Conservation (phyloP, 345 rosid species). For the Eucalyptus polybractea region DNA sequence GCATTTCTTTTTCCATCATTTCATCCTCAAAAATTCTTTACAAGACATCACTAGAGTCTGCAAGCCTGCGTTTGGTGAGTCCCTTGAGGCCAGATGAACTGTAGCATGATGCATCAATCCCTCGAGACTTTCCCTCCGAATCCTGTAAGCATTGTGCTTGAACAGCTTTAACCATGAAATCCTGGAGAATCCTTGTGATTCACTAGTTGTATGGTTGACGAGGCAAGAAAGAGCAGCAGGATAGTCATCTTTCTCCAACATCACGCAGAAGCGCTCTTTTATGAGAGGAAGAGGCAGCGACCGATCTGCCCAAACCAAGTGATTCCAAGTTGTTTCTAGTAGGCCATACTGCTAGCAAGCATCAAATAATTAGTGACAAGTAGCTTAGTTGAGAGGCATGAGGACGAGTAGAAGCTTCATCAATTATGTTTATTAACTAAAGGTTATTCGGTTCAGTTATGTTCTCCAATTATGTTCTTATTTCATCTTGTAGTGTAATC, state of each 20-base stretch:
- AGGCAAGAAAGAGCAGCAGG: constrained; percentile 39
- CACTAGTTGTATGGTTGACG: constrained; percentile 1
- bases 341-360: constrained; percentile 31
- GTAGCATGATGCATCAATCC: constrained; percentile 23
- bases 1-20: background rate
- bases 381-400: background rate
- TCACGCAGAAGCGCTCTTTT: constrained; percentile 55
- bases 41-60: constrained; percentile 42
- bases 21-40: constrained; percentile 23
- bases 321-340: constrained; percentile 71
- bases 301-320: constrained; percentile 26
- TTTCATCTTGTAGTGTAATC: background rate
- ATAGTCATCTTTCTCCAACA: constrained; percentile 45
- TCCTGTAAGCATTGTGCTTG: constrained; percentile 18
- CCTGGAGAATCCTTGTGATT: constrained; percentile 28
- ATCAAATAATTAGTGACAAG: background rate
- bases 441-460: background rate
- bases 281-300: constrained; percentile 42
- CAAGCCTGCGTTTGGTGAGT: constrained; percentile 12
- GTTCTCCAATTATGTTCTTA: background rate
- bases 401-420: background rate
- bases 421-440: background rate
- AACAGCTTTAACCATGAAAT: constrained; percentile 42
- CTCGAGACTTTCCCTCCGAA: constrained; percentile 28
- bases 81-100: constrained; percentile 6